Base-by-base conservation (phyloP, 495 filamentous ascomycete genomes). In the Podospora pseudocomata region DNA sequence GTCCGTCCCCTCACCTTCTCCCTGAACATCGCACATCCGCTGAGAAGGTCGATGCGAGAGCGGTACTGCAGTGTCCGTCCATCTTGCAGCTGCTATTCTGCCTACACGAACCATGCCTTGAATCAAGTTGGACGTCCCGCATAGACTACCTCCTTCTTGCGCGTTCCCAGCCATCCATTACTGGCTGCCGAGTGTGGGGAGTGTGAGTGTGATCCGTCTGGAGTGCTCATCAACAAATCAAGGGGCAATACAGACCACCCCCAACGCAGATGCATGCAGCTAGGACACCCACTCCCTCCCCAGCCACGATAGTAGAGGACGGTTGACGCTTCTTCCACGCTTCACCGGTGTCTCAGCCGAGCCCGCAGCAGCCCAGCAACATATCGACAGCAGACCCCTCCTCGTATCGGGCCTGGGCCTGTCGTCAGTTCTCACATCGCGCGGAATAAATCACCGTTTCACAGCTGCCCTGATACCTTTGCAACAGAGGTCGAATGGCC, bases 121-220 rank as follows among this genome's bases (percentile, higher is more conserved):
- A 5, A 57, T 57, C 18, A 57, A 57, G 18, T 5, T 23, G 18
- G 54, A 18, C 54, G 18, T 57, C 54, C 54, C 20, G 15, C 23
- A 58, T 2, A 58, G 4, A 26, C 55, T 9, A 49, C 39, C 55
- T 9, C 9, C 39, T 58, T 26, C 9, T 58, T 58, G 55, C 55
- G 55, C 55, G 55, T 58, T 19, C 55, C 23, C 55, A 7, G n/a
- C 54, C 54, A 57, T 57, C 9, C 15, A 57, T 7, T 57, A 13
- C 18, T 58, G 23, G 55, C 55, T 58, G 55, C 18, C n/a, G 55
- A 7, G 55, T 58, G 55, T 23, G 55, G 55, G 55, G 55, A 58
- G 55, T 18, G 55, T 19, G 55, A 58, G 23, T 58, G 55, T 58
- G 55, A 58, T 58, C 55, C 9, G 13, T 58, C 55, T 58, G 55